Percentiles rank a stretch among this genome's conserved stretches.
Evolutionary conservation across 1,284 basidiomycete genomes (phyloP).

Genomic region (Ceratobasidium sp.): DNA sequence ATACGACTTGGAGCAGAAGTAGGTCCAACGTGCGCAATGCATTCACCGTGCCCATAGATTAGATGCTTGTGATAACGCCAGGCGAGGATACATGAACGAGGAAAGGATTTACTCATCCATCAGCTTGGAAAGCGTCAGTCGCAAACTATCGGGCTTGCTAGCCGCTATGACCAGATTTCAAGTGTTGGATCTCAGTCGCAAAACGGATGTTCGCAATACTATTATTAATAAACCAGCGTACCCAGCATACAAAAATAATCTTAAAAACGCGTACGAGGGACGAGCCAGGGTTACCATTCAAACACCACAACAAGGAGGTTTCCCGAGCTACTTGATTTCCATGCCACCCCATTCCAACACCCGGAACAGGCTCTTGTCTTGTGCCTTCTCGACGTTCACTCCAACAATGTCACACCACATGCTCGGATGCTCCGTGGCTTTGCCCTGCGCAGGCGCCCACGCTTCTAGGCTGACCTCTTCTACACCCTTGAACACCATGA

Average conservation of each 20-base stretch:
- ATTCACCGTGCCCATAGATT: no score
- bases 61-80: no score
- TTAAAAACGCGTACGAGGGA: neutral
- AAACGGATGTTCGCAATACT: no score
- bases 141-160: no score
- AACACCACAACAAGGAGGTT: neutral
- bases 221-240: no score
- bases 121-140: no score
- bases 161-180: no score
- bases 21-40: no score
- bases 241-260: constrained; percentile 48
- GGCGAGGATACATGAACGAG: no score
- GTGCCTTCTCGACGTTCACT: constrained; percentile 50
- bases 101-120: no score
- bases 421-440: constrained; percentile 48
- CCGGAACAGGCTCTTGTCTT: constrained; percentile 54
- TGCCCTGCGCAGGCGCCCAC: constrained; percentile 52
- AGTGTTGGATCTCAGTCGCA: no score
- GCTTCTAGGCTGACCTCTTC: constrained; percentile 50
- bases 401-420: constrained; percentile 55
- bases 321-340: constrained; percentile 52
- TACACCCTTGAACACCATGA: constrained; percentile 65
- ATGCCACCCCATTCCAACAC: constrained; percentile 62
- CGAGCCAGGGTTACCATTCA: neutral
- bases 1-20: no score